Evolutionary conservation across 768 basidiomycete species (phyloP).

Genomic region (Phlegmacium glaucopus): DNA sequence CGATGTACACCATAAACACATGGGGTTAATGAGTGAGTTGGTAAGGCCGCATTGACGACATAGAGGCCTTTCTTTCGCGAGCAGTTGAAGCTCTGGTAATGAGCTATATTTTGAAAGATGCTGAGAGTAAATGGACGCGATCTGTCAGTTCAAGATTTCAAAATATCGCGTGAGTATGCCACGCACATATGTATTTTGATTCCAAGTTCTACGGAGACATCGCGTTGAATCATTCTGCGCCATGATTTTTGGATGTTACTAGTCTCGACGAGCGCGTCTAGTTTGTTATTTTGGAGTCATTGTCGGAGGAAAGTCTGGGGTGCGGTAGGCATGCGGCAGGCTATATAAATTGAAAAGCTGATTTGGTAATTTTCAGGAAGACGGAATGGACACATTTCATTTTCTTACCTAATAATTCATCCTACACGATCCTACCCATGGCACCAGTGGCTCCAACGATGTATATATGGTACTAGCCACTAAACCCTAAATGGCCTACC

Average conservation of each 20-base stretch:
- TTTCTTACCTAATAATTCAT: no score
- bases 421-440: no score
- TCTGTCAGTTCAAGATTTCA: neutral
- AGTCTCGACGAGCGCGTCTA: neutral
- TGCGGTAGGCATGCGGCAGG: no score
- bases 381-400: no score
- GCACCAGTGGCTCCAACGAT: neutral
- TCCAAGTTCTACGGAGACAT: neutral
- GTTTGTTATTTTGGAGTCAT: neutral
- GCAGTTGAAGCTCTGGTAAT: constrained; percentile 40
- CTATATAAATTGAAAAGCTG: no score
- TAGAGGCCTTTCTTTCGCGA: constrained; percentile 35
- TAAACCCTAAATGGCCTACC: no score
- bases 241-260: no score
- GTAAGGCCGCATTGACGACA: constrained; percentile 44
- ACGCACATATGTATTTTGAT: neutral
- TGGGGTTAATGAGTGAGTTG: constrained; percentile 40
- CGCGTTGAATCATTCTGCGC: neutral
- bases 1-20: constrained; percentile 52
- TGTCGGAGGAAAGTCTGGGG: neutral
- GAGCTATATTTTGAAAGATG: constrained; percentile 43
- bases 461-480: neutral
- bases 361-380: no score
- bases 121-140: constrained; percentile 21
- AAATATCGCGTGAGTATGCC: neutral